Base-by-base conservation (phyloP, 2,329 filamentous ascomycete genomes). In the Aplosporella prunicola region DNA sequence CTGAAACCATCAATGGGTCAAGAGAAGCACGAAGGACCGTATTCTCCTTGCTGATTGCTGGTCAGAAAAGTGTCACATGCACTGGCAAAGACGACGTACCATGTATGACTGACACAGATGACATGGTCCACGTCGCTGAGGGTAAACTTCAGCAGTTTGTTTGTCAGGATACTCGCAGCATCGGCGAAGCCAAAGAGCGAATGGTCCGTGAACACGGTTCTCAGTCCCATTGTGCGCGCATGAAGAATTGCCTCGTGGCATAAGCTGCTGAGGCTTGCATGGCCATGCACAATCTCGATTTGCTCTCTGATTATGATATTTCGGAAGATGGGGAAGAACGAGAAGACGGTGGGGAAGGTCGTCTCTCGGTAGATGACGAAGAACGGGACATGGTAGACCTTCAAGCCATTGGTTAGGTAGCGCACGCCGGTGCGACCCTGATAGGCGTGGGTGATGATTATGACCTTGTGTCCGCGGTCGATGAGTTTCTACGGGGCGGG, bases 231-330 rank as follows among this genome's bases (percentile, higher is more conserved):
- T 3, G 91, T 96, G 39, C 91, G 71, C 9, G 84, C 91, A 63
- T 98, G 91, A 8, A 98, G 64, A 41, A 98, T 93, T 8, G 84
- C 91, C 62, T 98, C 91, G 54, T 93, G 84, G 55, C 89, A 95
- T 34, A 98, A 71, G 56, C 80, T 93, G 60, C 87, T 95, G 44
- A 98, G 69, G 56, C 86, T 94, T 20, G 76, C 89, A 66, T 98
- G 91, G n/a, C 89, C 91, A 57, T 98, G 91, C 0, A 98, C 88
- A 51, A 98, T 98, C 59, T 96, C 82, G 49, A 98, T 95, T 43
- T 80, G 76, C 62, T 98, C 91, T 30, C 91, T 79, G 43, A 98
- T 82, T 44, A 95, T 76, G 51, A 98, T 96, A 50, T 96, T 93
- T 40, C 91, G 80, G 52, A 98, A 88, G n/a, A 95, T 78, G 8